Conservation (phyloP, 768 basidiomycete species). For the Steccherinum ochraceum region DNA sequence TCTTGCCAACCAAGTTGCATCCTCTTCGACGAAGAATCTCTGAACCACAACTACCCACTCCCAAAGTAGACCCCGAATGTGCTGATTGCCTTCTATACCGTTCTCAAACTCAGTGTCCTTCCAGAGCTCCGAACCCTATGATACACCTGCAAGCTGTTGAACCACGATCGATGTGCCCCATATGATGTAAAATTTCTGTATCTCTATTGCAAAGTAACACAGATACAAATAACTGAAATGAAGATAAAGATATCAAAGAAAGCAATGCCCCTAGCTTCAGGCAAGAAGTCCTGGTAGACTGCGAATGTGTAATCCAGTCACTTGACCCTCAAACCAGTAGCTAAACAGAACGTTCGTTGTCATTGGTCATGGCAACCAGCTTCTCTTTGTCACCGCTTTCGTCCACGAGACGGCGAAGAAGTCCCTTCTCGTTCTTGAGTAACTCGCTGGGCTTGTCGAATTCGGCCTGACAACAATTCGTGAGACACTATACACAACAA, state of each 20-base stretch:
- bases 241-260: conserved; percentile 13
- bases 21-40: too few species aligned
- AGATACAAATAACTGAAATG: neutral
- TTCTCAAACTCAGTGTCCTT: too few species aligned
- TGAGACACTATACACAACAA: conserved; percentile 1
- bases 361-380: conserved; percentile 18
- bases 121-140: too few species aligned
- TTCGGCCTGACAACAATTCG: conserved; percentile 24
- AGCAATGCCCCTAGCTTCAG: neutral
- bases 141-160: too few species aligned
- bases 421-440: conserved; percentile 28
- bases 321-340: neutral
- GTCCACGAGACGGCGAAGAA: conserved; percentile 31
- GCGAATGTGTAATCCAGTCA: neutral
- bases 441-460: conserved; percentile 40
- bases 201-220: conserved; percentile 7
- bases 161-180: too few species aligned
- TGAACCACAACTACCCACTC: too few species aligned
- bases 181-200: too few species aligned
- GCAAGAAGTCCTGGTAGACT: too few species aligned
- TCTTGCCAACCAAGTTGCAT: too few species aligned
- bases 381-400: conserved; percentile 33
- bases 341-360: too few species aligned
- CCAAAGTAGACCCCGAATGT: too few species aligned
- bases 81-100: too few species aligned